A percentile compares a stretch with the other conserved stretches of the same genome.
phyloP scores from a whole-genome alignment of 192 early-diverging fungal species.

The Umbelopsis isabellina region DNA sequence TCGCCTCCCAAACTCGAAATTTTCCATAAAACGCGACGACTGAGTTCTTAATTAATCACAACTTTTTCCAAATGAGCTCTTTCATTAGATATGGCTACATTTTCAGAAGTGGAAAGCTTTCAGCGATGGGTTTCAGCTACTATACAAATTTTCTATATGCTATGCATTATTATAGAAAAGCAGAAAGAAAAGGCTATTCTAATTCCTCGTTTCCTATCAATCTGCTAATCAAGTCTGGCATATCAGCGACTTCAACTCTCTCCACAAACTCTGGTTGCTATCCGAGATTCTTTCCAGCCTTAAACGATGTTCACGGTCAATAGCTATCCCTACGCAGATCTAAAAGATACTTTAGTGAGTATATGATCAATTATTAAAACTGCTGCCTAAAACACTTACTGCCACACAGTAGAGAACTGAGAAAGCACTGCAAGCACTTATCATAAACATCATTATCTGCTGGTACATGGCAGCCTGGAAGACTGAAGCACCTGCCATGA shows the following conservation, averaged over 20 bases:
- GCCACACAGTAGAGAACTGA: slow-evolving; percentile 57
- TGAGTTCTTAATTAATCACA: too few species aligned
- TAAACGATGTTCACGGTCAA: neutral
- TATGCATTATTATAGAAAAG: too few species aligned
- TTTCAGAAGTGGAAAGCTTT: too few species aligned
- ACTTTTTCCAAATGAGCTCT: too few species aligned
- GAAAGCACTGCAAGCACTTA: slow-evolving; percentile 72
- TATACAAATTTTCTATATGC: too few species aligned
- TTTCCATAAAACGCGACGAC: too few species aligned
- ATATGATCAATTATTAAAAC: neutral
- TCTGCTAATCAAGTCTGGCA: neutral
- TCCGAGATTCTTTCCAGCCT: slow-evolving; percentile 7
- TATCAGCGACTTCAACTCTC: neutral
- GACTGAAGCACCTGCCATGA: slow-evolving; percentile 82
- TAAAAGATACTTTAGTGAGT: neutral
- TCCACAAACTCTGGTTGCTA: neutral
- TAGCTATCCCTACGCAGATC: slow-evolving; percentile 6
- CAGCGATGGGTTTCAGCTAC: too few species aligned
- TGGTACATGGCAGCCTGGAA: slow-evolving; percentile 82
- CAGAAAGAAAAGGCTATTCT: too few species aligned
- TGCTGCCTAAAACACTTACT: slow-evolving; percentile 33
- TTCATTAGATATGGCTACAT: too few species aligned
- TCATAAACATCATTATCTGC: slow-evolving; percentile 88
- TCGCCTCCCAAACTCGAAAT: too few species aligned
- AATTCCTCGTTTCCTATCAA: neutral